These are phyloP conservation scores for Cubamyces lactineus DNA, from an alignment of 768 basidiomycete species.

Conservation along the genomic window DNA sequence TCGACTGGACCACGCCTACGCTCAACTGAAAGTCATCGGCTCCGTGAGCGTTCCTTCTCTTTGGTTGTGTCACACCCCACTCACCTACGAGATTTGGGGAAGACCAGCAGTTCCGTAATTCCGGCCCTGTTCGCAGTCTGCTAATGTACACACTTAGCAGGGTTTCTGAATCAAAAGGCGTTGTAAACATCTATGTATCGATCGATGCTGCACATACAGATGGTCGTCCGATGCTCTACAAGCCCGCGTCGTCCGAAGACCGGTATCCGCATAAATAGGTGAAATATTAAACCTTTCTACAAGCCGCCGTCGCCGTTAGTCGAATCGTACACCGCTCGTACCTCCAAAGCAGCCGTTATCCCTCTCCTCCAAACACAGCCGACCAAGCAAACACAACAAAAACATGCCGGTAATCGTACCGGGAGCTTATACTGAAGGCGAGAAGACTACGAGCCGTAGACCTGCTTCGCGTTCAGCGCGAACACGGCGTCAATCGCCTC, in stretches of 20 bases:
- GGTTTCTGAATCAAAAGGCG: neutral
- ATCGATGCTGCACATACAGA: neutral
- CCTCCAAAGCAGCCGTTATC: neutral
- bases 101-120: neutral
- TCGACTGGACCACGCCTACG: slow-evolving; percentile 54
- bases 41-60: neutral
- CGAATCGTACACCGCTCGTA: slow-evolving; percentile 1
- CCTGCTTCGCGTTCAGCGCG: slow-evolving; percentile 47
- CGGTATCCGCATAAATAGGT: slow-evolving; percentile 1
- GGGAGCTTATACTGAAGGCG: no score
- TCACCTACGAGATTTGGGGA: neutral
- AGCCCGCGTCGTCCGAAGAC: neutral
- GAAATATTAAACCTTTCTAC: neutral
- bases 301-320: no score
- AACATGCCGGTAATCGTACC: neutral
- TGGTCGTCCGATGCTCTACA: neutral
- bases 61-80: neutral
- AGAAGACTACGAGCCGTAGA: slow-evolving; percentile 39
- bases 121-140: no score
- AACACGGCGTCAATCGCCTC: slow-evolving; percentile 79
- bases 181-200: no score
- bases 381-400: neutral
- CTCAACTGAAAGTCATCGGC: slow-evolving; percentile 33
- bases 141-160: neutral
- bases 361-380: neutral